phyloP scores from a whole-genome alignment of 176 grass and related monocot species.

The Ananas comosus region DNA sequence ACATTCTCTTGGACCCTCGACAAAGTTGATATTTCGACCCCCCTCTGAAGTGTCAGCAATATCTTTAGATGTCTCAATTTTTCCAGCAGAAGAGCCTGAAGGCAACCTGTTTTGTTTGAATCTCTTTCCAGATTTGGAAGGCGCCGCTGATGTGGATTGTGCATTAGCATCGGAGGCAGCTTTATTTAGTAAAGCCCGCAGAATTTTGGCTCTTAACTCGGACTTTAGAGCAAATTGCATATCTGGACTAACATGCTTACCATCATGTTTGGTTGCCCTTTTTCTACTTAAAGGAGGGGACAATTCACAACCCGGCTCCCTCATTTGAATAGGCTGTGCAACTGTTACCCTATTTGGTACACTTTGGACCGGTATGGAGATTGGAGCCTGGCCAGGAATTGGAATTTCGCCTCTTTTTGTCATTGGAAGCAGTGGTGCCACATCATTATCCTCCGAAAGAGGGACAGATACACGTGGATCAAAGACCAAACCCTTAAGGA shows the following conservation, averaged over 20 bases:
- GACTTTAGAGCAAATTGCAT: neutral
- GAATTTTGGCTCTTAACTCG: slow-evolving; percentile 4
- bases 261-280: neutral
- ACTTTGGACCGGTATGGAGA: slow-evolving; percentile 2
- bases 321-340: slow-evolving; percentile 14
- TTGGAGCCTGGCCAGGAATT: slow-evolving; percentile 3
- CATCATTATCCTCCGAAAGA: slow-evolving; percentile 25
- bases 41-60: neutral
- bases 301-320: slow-evolving; percentile 2
- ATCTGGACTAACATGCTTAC: neutral
- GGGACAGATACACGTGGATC: slow-evolving; percentile 23
- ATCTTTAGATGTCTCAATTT: neutral
- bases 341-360: neutral
- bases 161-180: neutral
- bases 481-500: slow-evolving; percentile 30
- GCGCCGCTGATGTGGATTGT: neutral
- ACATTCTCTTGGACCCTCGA: neutral
- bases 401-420: neutral
- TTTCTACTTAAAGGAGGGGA: neutral
- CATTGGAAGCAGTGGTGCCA: slow-evolving; percentile 21
- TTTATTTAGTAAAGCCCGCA: neutral
- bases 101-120: neutral
- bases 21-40: neutral
- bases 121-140: neutral
- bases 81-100: neutral